phyloP scores from a whole-genome alignment of 1,284 basidiomycete genomes.

The Apiotrichum gamsii region DNA sequence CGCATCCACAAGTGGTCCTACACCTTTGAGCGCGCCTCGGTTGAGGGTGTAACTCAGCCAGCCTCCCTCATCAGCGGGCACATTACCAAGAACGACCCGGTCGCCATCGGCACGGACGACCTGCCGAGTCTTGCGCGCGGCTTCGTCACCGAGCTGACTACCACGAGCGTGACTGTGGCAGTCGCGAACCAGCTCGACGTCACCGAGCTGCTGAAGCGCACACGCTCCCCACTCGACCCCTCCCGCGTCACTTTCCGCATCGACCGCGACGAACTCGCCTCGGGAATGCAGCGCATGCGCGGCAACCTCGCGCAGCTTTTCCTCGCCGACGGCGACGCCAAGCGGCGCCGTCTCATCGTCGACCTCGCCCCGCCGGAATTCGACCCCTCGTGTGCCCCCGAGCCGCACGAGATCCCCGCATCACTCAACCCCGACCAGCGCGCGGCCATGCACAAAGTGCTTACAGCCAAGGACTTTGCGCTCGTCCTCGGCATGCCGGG shows the following conservation, averaged over 20 bases:
- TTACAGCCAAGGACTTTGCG: conserved; percentile 81
- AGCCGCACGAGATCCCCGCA: conserved; percentile 26
- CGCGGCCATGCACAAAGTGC: conserved; percentile 64
- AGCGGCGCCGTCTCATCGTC: conserved; percentile 65
- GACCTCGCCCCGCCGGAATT: conserved; percentile 69
- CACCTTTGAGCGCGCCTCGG: conserved; percentile 54
- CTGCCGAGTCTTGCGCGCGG: conserved; percentile 78
- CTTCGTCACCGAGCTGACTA: conserved; percentile 67
- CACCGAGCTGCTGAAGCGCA: conserved; percentile 52
- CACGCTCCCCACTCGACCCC: conserved; percentile 8
- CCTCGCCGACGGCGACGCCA: conserved; percentile 59
- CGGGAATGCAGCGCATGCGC: conserved; percentile 79
- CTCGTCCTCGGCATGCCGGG: conserved; percentile 96
- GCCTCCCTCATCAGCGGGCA: conserved; percentile 67
- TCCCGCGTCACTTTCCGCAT: conserved; percentile 59
- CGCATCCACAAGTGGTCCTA: conserved; percentile 57
- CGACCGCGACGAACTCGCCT: conserved; percentile 85
- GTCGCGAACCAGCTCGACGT: conserved; percentile 72
- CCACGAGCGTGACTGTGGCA: conserved; percentile 63
- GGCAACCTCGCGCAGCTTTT: conserved; percentile 88
- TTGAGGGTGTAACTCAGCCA: conserved; percentile 17
- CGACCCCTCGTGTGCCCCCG: conserved; percentile 41
- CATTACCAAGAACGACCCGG: conserved; percentile 70
- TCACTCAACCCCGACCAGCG: conserved; percentile 70
- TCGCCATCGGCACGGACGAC: conserved; percentile 74